phyloP scores from a whole-genome alignment of 1,139 yeast species.

The Geotrichum citri-aurantii region DNA sequence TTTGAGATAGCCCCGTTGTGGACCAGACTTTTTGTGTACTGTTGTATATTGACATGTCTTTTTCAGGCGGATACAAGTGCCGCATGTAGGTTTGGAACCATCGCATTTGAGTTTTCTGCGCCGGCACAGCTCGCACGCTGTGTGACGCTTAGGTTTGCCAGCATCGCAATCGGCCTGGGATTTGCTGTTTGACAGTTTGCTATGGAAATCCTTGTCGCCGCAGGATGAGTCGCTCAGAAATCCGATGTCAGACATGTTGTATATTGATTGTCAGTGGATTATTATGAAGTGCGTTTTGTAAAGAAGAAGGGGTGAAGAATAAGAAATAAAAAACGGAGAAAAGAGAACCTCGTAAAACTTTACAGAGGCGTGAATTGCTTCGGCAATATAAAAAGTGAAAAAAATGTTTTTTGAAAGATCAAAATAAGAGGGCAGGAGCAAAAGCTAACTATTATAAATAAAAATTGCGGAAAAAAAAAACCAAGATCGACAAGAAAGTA shows the following conservation, averaged over 20 bases:
- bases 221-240: not conserved
- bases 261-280: no score
- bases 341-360: not conserved
- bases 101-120: constrained; percentile 35
- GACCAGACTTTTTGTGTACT: constrained; percentile 31
- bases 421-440: no score
- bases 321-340: no score
- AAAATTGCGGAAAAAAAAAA: no score
- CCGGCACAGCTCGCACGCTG: constrained; percentile 34
- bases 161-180: not conserved
- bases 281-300: no score
- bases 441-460: no score
- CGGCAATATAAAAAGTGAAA: no score
- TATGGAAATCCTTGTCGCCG: not conserved
- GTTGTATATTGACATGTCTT: constrained; percentile 31
- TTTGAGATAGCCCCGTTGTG: constrained; percentile 33
- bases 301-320: not conserved
- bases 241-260: constrained; percentile 2
- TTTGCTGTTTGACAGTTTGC: not conserved
- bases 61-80: constrained; percentile 28
- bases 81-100: constrained; percentile 32
- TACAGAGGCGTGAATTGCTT: no score
- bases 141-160: constrained; percentile 23
- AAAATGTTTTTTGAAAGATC: no score
- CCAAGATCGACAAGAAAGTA: no score